Conservation (phyloP, 306 rosid genomes). For the Quercus parvula region DNA sequence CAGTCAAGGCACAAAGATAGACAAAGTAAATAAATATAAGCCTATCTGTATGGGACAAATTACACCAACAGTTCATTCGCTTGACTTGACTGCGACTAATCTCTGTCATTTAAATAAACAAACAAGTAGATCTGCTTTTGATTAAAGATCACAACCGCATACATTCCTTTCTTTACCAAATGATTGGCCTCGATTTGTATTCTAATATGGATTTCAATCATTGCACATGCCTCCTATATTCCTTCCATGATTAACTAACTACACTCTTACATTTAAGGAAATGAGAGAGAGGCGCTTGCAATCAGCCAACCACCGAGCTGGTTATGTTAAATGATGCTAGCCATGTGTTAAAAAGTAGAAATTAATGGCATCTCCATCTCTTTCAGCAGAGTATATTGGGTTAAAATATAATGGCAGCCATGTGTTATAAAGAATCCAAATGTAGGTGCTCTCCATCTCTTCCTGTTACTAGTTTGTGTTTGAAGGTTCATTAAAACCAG, state of each 20-base stretch:
- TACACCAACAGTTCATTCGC: slow-evolving; percentile 30
- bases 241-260: slow-evolving; percentile 46
- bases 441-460: slow-evolving; percentile 20
- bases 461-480: background rate
- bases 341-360: slow-evolving; percentile 48
- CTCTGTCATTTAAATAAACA: slow-evolving; percentile 12
- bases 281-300: background rate
- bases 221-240: slow-evolving; percentile 85
- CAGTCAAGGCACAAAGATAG: slow-evolving; percentile 24
- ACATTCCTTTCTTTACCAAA: slow-evolving; percentile 46
- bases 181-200: slow-evolving; percentile 44
- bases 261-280: slow-evolving; percentile 22
- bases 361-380: slow-evolving; percentile 31
- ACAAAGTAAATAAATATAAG: slow-evolving; percentile 20
- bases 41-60: slow-evolving; percentile 34
- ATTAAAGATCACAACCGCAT: slow-evolving; percentile 35
- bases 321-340: slow-evolving; percentile 30
- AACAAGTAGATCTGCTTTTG: slow-evolving; percentile 16
- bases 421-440: slow-evolving; percentile 35
- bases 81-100: slow-evolving; percentile 36
- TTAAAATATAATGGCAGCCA: slow-evolving; percentile 28
- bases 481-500: slow-evolving; percentile 11
- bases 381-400: slow-evolving; percentile 19
- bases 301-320: slow-evolving; percentile 18
- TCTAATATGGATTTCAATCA: slow-evolving; percentile 50